Evolutionary conservation across 176 grass and related monocot genomes (phyloP).

Genomic region (Rhynchospora breviuscula): DNA sequence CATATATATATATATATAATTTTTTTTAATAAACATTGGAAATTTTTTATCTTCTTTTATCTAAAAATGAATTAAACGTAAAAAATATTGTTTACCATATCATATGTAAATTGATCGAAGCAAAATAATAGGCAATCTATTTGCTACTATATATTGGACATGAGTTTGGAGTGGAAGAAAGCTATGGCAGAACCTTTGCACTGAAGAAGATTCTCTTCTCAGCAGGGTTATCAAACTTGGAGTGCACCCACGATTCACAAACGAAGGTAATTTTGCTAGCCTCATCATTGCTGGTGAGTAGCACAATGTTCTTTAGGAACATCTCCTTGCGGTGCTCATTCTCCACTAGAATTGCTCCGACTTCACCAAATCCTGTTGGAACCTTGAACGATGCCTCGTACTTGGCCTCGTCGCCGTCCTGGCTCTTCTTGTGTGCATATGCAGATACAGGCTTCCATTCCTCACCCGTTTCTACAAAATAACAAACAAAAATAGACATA

Average conservation of each 20-base stretch:
- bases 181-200: constrained; percentile 28
- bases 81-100: background rate
- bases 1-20: too few species aligned
- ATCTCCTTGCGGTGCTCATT: constrained; percentile 88
- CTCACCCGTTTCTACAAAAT: constrained; percentile 33
- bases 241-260: constrained; percentile 70
- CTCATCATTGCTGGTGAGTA: constrained; percentile 33
- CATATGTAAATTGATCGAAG: background rate
- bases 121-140: background rate
- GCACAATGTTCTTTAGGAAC: constrained; percentile 51
- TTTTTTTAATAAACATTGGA: too few species aligned
- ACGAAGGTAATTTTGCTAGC: constrained; percentile 31
- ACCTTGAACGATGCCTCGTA: constrained; percentile 49
- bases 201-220: constrained; percentile 56
- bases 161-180: background rate
- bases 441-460: constrained; percentile 39
- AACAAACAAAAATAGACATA: background rate
- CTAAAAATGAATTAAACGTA: too few species aligned
- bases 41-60: too few species aligned
- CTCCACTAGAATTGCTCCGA: constrained; percentile 62
- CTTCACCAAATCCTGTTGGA: constrained; percentile 39
- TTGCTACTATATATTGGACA: background rate
- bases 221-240: constrained; percentile 58
- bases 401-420: background rate
- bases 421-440: constrained; percentile 38